Percentiles rank a stretch among this genome's conserved stretches.
phyloP scores from a whole-genome alignment of 805 yeast species.

The Candida manassasensis region DNA sequence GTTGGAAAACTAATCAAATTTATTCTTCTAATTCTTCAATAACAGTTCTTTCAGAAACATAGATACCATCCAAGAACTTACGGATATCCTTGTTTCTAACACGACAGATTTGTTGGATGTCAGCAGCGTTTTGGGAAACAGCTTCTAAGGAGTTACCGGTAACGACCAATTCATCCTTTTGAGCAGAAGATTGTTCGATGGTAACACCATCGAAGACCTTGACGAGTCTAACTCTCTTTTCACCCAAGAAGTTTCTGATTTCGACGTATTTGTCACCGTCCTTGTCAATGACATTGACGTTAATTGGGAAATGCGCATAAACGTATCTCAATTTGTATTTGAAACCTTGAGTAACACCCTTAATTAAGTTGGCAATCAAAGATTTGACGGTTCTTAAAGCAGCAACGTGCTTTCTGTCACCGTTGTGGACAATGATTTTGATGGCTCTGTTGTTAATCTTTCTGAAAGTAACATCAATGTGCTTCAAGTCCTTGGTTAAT shows the following conservation, averaged over 20 bases:
- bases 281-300: conserved; percentile 83
- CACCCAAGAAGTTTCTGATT: conserved; percentile 99
- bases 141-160: conserved; percentile 95
- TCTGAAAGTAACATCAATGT: conserved; percentile 89
- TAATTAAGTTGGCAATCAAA: conserved; percentile 86
- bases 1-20: conserved; percentile 6
- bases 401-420: conserved; percentile 99
- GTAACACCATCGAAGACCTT: conserved; percentile 85
- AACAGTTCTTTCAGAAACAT: conserved; percentile 93
- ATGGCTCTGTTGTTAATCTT: conserved; percentile 69
- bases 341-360: conserved; percentile 99
- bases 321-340: conserved; percentile 99
- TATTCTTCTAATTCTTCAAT: conserved; percentile 53
- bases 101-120: conserved; percentile 95
- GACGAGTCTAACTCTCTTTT: conserved; percentile 91
- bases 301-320: conserved; percentile 99
- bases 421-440: conserved; percentile 93
- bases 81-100: conserved; percentile 99
- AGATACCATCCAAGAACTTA: conserved; percentile 99
- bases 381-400: conserved; percentile 98
- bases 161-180: conserved; percentile 92
- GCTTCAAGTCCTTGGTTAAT: conserved; percentile 84
- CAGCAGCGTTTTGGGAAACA: conserved; percentile 98
- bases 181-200: conserved; percentile 73
- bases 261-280: conserved; percentile 76